Conservation (phyloP, 2,329 filamentous ascomycete species). For the Tricladium varicosporioides region DNA sequence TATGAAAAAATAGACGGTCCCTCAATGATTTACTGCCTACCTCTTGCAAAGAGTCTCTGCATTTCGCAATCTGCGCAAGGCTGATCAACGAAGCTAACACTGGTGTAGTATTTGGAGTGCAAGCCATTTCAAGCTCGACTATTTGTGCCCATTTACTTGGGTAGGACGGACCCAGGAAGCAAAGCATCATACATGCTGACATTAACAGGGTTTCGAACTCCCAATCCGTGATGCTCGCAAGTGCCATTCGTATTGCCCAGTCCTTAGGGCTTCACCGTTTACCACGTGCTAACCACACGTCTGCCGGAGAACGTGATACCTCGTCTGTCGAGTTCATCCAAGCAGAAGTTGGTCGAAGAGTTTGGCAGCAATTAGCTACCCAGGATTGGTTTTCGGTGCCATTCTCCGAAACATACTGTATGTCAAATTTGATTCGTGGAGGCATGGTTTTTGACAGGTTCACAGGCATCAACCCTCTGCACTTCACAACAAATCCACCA, state of each 20-base stretch:
- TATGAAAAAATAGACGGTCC: neutral
- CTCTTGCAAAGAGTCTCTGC: no score
- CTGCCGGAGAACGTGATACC: constrained; percentile 20
- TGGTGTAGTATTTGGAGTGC: constrained; percentile 38
- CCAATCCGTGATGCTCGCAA: constrained; percentile 44
- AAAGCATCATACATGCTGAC: neutral
- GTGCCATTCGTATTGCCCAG: constrained; percentile 46
- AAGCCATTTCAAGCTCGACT: constrained; percentile 47
- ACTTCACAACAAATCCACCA: constrained; percentile 15
- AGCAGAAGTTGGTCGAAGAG: constrained; percentile 16
- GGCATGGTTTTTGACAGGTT: neutral
- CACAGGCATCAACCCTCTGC: constrained; percentile 19
- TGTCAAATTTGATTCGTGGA: neutral
- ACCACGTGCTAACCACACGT: constrained; percentile 9
- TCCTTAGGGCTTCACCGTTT: constrained; percentile 45
- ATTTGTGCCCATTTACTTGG: constrained; percentile 47
- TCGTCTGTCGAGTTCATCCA: constrained; percentile 8
- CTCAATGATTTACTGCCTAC: no score
- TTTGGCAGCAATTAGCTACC: constrained; percentile 21
- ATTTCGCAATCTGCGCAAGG: no score
- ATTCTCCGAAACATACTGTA: constrained; percentile 24
- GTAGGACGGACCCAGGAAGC: neutral
- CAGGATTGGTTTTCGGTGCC: constrained; percentile 25
- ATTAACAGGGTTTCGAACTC: constrained; percentile 41
- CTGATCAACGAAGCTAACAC: neutral